A percentile compares a stretch with the other conserved stretches of the same genome.
phyloP scores from a whole-genome alignment of 148 eudicot genomes.

The Camellia lanceoleosa region DNA sequence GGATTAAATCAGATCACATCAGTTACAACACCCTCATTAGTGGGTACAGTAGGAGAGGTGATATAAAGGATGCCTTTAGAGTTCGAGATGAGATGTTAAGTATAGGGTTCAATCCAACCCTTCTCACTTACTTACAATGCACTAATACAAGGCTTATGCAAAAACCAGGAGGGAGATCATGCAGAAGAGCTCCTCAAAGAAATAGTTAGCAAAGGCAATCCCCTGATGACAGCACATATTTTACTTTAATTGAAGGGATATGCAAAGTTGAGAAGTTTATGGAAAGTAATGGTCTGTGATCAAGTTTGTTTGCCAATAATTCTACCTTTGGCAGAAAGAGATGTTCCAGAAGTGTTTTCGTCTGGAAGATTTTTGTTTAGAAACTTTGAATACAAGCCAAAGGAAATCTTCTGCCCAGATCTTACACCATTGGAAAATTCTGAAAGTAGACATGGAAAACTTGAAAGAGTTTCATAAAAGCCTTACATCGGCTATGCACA shows the following conservation, averaged over 20 bases:
- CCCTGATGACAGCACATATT: slow-evolving; percentile 64
- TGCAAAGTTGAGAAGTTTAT: slow-evolving; percentile 25
- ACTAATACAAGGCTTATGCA: slow-evolving; percentile 73
- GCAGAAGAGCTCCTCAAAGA: no score
- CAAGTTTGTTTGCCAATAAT: background rate
- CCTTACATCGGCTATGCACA: background rate
- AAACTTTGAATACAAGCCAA: background rate
- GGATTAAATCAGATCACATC: slow-evolving; percentile 63
- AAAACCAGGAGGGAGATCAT: slow-evolving; percentile 44
- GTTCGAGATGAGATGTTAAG: slow-evolving; percentile 66
- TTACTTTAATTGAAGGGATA: slow-evolving; percentile 58
- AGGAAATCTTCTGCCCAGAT: background rate
- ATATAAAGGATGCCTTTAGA: slow-evolving; percentile 53
- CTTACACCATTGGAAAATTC: no score
- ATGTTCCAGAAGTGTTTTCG: background rate
- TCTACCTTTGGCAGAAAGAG: background rate
- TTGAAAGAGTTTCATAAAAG: background rate
- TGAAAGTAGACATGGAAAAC: background rate
- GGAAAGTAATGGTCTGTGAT: no score
- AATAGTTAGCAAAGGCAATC: background rate
- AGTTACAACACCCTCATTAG: slow-evolving; percentile 70
- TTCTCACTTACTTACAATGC: slow-evolving; percentile 65
- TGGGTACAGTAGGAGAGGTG: slow-evolving; percentile 36
- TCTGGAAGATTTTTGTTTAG: background rate
- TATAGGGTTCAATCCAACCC: slow-evolving; percentile 63